Evolutionary conservation across 352 stramenopile species (phyloP).

Genomic region (Blastocystis hominis): DNA sequence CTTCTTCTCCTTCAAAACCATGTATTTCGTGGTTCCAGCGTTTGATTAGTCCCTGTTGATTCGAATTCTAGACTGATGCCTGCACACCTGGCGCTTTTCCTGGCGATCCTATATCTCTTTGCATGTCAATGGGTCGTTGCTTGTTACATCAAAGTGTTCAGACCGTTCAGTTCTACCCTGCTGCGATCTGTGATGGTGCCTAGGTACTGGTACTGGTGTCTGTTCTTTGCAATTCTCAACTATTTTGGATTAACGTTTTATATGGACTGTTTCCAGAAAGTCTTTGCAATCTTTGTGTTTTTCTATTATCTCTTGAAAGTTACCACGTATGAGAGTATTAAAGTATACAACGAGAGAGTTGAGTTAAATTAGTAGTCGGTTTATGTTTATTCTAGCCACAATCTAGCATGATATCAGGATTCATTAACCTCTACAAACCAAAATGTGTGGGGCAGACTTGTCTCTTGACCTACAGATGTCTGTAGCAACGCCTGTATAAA

Average conservation of each 20-base stretch:
- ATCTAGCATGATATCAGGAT: not conserved
- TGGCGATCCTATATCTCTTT: constrained; percentile 32
- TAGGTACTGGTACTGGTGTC: constrained; percentile 26
- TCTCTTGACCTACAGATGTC: not conserved
- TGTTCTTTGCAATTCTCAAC: not conserved
- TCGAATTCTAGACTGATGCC: constrained; percentile 22
- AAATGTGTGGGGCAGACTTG: not conserved
- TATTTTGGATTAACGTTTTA: constrained; percentile 50
- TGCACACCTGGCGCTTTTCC: constrained; percentile 13
- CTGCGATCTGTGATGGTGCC: constrained; percentile 41
- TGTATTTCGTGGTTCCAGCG: not conserved
- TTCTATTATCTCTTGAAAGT: constrained; percentile 39
- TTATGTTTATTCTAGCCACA: not conserved
- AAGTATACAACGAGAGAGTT: constrained; percentile 7
- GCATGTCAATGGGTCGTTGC: constrained; percentile 31
- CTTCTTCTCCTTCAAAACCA: not conserved
- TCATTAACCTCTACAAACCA: constrained; percentile 50
- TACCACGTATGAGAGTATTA: constrained; percentile 11
- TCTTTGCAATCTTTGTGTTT: constrained; percentile 9
- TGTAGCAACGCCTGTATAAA: not conserved
- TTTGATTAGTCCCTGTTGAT: not conserved
- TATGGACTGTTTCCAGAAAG: constrained; percentile 17
- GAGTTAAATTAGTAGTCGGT: not conserved
- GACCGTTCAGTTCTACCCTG: not conserved
- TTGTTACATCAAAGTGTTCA: not conserved